Evolutionary conservation across 495 filamentous ascomycete genomes (phyloP), one percentile per base, ranked within the genome.

Genomic region (Aspergillus avenaceus): DNA sequence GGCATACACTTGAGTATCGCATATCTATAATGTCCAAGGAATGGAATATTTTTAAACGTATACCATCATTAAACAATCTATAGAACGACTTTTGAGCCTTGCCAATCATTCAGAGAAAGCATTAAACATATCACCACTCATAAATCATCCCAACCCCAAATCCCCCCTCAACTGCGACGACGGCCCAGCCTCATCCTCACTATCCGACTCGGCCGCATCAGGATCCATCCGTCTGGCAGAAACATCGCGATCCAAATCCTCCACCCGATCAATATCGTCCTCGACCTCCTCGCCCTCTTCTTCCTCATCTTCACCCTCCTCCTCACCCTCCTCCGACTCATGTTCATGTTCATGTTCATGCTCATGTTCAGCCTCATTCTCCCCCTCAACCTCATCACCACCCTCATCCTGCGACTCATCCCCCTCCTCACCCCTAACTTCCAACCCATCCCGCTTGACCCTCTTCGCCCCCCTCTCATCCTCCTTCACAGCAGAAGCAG

Each of bases 201-300:
- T 59, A 14, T 71, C 68, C n/a, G 66, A 67, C 23, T 74, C 71
- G 57, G 66, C 59, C 4, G 50, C 60, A 25, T 60, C 69, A 40
- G 60, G 70, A 52, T 72, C 75, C 26, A 46, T 61, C 25, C 52
- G 63, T 29, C 38, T 61, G 18, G 53, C 50, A 8, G 61, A 51
- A 32, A 61, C 42, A 38, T 59, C 54, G 8, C 49, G 53, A 62
- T 82, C 80, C 47, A 80, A 70, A 62, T 79, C 75, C 61, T 88
- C 84, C 27, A 85, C 73, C 13, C 82, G 82, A 58, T 87, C 83
- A 54, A 86, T 78, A 49, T 84, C 78, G 14, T 85, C 79, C 16
- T 59, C 60, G 5, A 56, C 43, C 18, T 71, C 72, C 13, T 74
- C 71, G 6, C 67, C 63, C 1, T 64, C 71, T 6, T 69, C 69